These are phyloP conservation scores for Cyclostephanos invisitatus DNA, from an alignment of 108 stramenopile genomes.

Conservation along the genomic window DNA sequence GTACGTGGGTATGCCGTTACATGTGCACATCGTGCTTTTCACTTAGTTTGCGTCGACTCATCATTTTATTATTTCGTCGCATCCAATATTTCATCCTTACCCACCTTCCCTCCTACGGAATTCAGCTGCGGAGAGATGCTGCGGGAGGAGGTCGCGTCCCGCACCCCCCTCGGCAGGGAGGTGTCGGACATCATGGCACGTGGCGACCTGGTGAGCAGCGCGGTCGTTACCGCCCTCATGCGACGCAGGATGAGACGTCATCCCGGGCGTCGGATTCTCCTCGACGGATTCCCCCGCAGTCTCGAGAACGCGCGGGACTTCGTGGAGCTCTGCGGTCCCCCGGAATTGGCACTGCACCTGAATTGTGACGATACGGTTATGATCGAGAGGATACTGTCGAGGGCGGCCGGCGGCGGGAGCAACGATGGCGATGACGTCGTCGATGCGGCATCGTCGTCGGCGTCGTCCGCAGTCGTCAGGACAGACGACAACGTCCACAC, in stretches of 20 bases:
- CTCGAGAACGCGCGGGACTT: slow-evolving; percentile 75
- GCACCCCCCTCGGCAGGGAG: slow-evolving; percentile 78
- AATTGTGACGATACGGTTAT: slow-evolving; percentile 77
- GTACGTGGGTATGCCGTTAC: no score
- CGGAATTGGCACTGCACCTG: slow-evolving; percentile 80
- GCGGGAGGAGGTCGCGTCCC: slow-evolving; percentile 81
- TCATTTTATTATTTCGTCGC: no score
- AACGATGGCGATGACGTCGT: not conserved
- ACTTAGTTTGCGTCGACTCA: no score
- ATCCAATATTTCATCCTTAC: no score
- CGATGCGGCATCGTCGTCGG: not conserved
- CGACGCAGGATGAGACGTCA: slow-evolving; percentile 68
- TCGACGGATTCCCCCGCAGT: slow-evolving; percentile 90
- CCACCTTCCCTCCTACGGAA: no score
- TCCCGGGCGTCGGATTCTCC: slow-evolving; percentile 73
- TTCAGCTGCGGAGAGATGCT: slow-evolving; percentile 89
- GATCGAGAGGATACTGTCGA: slow-evolving; percentile 70
- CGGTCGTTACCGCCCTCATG: slow-evolving; percentile 80
- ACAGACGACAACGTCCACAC: slow-evolving; percentile 81
- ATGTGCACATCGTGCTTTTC: no score
- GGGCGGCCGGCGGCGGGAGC: slow-evolving; percentile 19
- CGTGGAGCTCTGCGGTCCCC: slow-evolving; percentile 68
- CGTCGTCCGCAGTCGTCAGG: slow-evolving; percentile 15
- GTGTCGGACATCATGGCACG: slow-evolving; percentile 85
- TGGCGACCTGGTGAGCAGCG: slow-evolving; percentile 76